Base-by-base conservation (phyloP, 768 basidiomycete genomes). In the Panus rudis region DNA sequence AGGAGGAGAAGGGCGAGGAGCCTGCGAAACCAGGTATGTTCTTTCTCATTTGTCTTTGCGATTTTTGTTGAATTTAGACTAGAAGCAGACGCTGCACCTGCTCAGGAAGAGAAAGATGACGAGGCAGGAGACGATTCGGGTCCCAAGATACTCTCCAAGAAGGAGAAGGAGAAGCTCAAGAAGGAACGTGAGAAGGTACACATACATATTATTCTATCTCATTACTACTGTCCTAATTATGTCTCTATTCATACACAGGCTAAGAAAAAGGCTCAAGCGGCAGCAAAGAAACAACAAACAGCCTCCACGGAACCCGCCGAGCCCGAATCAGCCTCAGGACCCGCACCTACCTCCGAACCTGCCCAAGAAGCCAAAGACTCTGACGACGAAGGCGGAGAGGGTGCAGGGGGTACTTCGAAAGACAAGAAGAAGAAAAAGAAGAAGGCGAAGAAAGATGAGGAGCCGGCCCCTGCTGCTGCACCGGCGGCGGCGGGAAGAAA, bases 91-190 rank as follows among this genome's bases (percentile, higher is more conserved):
- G 28, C 10, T 30, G 28, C 28, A 16, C 39, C 50, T 48, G 39
- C 46, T 12, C 45, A 56, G 27, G 52, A 48, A 41, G 52, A 40
- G 21, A 54, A 11, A 4, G 47, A 45, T 8, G 63, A 47, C 19
- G 78, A 72, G 6, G 80, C 59, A 1, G 73, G 51, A 4, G 70
- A 74, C 23, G 80, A 73, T 39, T 64, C 63, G 38, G 87, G 77
- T 12, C 68, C 69, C 3, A 81, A 84, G 63, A 59, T 94, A 24
- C 64, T 96, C 26, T 82, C 84, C 14, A 97, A 97, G 69, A 96
- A 94, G 62, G 90, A 98, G 72, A 97, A 97, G 67, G 93, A 97
- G 62, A 83, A 83, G 60, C 69, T 94, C 48, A 97, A 98, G 78
- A 98, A 97, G 68, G 93, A 97, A 65, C 79, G 81, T 40, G 92